Base-by-base conservation (phyloP, 345 rosid species). In the Ailanthus altissimus region DNA sequence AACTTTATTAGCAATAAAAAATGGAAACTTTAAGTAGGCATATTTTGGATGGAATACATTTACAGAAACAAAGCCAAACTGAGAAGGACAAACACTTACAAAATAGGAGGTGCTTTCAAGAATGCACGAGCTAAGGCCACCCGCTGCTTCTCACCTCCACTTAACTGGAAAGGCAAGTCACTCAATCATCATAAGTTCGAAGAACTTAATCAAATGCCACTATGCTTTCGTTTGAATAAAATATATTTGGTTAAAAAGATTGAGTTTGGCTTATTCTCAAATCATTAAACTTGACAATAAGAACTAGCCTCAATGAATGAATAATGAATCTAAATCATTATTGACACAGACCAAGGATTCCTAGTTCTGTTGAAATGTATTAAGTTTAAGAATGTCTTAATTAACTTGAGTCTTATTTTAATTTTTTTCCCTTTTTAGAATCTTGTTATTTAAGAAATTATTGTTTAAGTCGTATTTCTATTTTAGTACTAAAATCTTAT, bases 101-200 rank as follows among this genome's bases (percentile, higher is more conserved):
- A 77, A 68, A 94, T 90, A 20, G 95, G 83, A 6, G 99, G 94
- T 21, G 91, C 89, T 83, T 97, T 97, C 84, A 97, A 83, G 67
- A 97, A 97, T 60, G 98, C 88, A 70, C 97, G 93, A 74, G 99
- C 99, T 81, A 97, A 85, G 62, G 98, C 97, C 72, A 97, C 97
- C 60, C 99, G 94, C 85, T 94, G 99, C 83, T 97, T 97, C 87
- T 97, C 99, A 80, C 99, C 99, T 71, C 99, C 98, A 77, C 99
- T 97, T 86, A 97, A 85, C 98, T 97, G 92, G 82, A 78, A 40
- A 82, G 67, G 77, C 78, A 73, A 72, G 36, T 40, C 43, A 26
- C 42, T 7, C 42, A 36, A 58, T 78, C 70, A 78, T 21, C 21
- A 36, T 67, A 45, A 65, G 38, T 40, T 76, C 71, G n/a, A 74